These are phyloP conservation scores for Hericium coralloides DNA, from an alignment of 768 basidiomycete species.

Conservation along the genomic window DNA sequence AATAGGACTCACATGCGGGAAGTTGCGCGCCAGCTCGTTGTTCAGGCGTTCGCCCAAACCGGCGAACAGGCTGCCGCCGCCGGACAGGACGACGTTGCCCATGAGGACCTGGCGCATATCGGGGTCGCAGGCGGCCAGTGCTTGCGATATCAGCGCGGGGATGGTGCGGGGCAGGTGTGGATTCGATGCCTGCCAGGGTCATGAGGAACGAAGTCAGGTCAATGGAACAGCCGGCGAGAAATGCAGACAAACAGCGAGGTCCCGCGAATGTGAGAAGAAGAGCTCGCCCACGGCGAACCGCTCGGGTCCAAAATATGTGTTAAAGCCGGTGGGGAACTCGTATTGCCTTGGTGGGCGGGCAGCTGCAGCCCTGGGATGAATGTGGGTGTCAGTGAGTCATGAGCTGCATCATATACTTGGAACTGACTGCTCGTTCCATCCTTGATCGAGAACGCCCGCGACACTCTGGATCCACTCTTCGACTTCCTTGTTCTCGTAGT, in stretches of 20 bases:
- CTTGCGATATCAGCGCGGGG: slow-evolving; percentile 64
- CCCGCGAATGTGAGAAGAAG: slow-evolving; percentile 65
- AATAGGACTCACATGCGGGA: slow-evolving; percentile 65
- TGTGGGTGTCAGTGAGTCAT: not conserved
- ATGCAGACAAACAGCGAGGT: slow-evolving; percentile 17
- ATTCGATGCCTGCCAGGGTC: slow-evolving; percentile 34
- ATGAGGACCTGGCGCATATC: slow-evolving; percentile 87
- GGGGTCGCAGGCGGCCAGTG: slow-evolving; percentile 79
- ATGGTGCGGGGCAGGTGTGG: slow-evolving; percentile 68
- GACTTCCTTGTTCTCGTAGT: slow-evolving; percentile 75
- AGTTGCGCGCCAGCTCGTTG: slow-evolving; percentile 62
- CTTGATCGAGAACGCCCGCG: slow-evolving; percentile 76
- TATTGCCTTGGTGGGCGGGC: slow-evolving; percentile 58
- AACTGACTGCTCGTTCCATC: slow-evolving; percentile 82
- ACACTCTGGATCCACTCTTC: slow-evolving; percentile 93
- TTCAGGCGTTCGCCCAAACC: slow-evolving; percentile 82
- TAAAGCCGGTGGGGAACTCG: slow-evolving; percentile 95
- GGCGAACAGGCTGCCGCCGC: slow-evolving; percentile 80
- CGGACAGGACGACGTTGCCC: slow-evolving; percentile 92
- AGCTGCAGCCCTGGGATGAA: slow-evolving; percentile 41
- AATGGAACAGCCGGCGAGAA: not conserved
- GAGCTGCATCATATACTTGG: not conserved
- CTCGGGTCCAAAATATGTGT: slow-evolving; percentile 71
- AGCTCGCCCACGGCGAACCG: slow-evolving; percentile 82
- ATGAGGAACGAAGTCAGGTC: not conserved